Evolutionary conservation across 2,329 filamentous ascomycete genomes (phyloP), one percentile per base, ranked within the genome.

Genomic region (Ilyonectria robusta): DNA sequence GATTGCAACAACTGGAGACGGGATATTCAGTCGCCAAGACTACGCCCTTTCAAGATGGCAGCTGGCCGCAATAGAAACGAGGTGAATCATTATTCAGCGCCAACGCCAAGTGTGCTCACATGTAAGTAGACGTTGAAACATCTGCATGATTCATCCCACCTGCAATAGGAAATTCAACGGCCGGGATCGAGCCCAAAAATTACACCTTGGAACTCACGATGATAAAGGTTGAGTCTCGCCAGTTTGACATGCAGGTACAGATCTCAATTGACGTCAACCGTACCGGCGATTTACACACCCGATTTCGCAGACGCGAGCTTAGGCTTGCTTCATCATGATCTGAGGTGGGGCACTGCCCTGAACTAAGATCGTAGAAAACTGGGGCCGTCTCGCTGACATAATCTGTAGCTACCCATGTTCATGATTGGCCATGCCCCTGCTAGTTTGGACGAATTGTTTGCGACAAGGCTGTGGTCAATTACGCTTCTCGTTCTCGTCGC

Each of bases 391-490:
- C 64, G 72, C 71, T 75, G 71, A 75, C 72, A 72, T 75, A 75
- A 74, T 40, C 19, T 19, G 8, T 0, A 1, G 6, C 2, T 6
- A 19, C 2, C 15, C 7, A 29, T 19, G 44, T 46, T 47, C 42
- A 37, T 72, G 21, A 75, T 75, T 75, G 72, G 72, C 37, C 56
- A 50, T 62, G 15, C 53, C 47, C 31, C 21, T 47, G 37, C 37
- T 61, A 47, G 65, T 35, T 56, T 50, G 53, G 59, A 53, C 62
- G 57, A 66, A 72, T 58, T 62, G 50, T 74, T 73, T 70, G 72
- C 72, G 71, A 75, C 71, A 55, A 70, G 71, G 70, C 69, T 73
- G 71, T 64, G 57, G 37, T 59, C 62, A 37, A 66, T 65, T 54
- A 48, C 44, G 54, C 19, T 21, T 35, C 26, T 17, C n/a, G 33